Conservation (phyloP, 108 stramenopile genomes). For the Aurantiochytrium sp. region DNA sequence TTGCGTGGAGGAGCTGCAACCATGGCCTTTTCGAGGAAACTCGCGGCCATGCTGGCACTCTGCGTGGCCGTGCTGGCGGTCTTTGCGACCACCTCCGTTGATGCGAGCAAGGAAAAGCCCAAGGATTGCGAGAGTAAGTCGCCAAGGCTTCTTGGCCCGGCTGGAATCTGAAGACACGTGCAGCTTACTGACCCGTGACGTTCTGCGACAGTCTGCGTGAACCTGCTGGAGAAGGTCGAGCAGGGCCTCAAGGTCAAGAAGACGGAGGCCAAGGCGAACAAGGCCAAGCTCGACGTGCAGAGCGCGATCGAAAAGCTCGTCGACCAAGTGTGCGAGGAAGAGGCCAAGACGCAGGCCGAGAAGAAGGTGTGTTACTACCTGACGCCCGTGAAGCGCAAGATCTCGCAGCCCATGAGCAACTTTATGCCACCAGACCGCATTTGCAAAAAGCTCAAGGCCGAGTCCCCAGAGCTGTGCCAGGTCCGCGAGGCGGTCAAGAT, state of each 20-base stretch:
- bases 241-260: conserved; percentile 34
- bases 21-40: too few relatives aligned
- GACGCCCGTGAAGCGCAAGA: conserved; percentile 85
- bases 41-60: background rate
- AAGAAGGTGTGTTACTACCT: conserved; percentile 98
- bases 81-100: background rate
- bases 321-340: conserved; percentile 41
- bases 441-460: conserved; percentile 88
- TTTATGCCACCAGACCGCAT: conserved; percentile 80
- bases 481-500: conserved; percentile 59
- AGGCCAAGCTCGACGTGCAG: conserved; percentile 48
- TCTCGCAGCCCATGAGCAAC: conserved; percentile 78
- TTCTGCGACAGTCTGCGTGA: conserved; percentile 48
- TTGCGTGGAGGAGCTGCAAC: too few relatives aligned
- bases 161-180: background rate
- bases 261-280: conserved; percentile 41
- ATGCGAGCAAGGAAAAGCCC: background rate
- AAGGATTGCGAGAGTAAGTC: conserved; percentile 29
- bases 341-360: conserved; percentile 49
- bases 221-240: conserved; percentile 46
- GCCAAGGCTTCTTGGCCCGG: too few relatives aligned
- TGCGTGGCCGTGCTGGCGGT: background rate
- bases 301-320: conserved; percentile 46
- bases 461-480: conserved; percentile 76
- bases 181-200: background rate